Evolutionary conservation across 2,329 filamentous ascomycete genomes (phyloP).

Genomic region (Pseudonectria foliicola): DNA sequence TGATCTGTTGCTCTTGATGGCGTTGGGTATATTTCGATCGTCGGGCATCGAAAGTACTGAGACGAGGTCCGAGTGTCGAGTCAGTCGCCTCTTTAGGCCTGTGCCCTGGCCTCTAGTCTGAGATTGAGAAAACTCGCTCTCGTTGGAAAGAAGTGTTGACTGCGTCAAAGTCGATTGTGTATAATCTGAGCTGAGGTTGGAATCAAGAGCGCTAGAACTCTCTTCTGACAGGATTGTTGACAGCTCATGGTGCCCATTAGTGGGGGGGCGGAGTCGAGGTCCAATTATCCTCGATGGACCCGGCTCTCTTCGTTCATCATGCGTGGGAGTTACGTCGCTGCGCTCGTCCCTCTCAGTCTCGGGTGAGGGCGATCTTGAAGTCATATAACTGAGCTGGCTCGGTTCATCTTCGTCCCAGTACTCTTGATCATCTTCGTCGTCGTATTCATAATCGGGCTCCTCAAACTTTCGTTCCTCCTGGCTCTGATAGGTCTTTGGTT

Average conservation of each 20-base stretch:
- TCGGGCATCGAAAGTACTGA: constrained; percentile 78
- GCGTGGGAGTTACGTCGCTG: constrained; percentile 10
- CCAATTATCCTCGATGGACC: constrained; percentile 23
- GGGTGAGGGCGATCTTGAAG: constrained; percentile 12
- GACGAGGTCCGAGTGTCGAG: constrained; percentile 88
- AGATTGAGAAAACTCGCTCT: constrained; percentile 36
- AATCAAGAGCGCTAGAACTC: constrained; percentile 36
- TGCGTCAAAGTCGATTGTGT: constrained; percentile 46
- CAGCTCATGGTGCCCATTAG: constrained; percentile 46
- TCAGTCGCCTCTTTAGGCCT: constrained; percentile 66
- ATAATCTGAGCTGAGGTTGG: constrained; percentile 43
- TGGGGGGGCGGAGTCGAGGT: constrained; percentile 39
- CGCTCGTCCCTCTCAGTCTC: constrained; percentile 8
- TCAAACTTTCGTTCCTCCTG: constrained; percentile 34
- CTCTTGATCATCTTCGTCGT: constrained; percentile 13
- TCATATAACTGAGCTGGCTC: constrained; percentile 8
- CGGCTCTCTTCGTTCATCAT: constrained; percentile 11
- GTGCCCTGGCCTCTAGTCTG: constrained; percentile 36
- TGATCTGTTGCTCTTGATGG: constrained; percentile 65
- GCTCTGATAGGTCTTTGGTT: constrained; percentile 42
- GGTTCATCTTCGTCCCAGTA: constrained; percentile 21
- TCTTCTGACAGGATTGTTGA: constrained; percentile 52
- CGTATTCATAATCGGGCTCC: constrained; percentile 4
- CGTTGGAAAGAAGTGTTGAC: constrained; percentile 42
- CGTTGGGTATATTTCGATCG: constrained; percentile 45